Base-by-base conservation (phyloP, 2,329 filamentous ascomycete species). In the Colletotrichum lindemuthianum region DNA sequence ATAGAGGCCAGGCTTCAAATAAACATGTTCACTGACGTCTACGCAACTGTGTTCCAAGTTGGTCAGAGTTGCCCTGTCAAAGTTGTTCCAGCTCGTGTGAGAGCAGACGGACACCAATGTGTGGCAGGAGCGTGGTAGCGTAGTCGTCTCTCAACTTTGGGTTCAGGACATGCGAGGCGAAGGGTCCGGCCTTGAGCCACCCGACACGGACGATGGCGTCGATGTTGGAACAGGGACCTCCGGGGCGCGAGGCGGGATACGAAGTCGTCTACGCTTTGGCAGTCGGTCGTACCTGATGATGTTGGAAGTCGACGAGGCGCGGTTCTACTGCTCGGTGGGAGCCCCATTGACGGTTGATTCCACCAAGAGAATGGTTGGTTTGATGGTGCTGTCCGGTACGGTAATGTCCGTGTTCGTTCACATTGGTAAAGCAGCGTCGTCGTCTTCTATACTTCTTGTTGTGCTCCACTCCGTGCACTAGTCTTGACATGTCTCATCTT, bases 41-140 rank as follows among this genome's bases (percentile, higher is more conserved):
- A 24, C 24, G 24, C 24, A 24, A 40, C 15, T 37, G n/a, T 33
- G 39, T n/a, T 6, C 50, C 15, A 53, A 13, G 37, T 53, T 53
- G 6, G 15, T 41, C 4, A 53, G 37, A 10, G 50, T 53, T 8
- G 33, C 16, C 13, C 3, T n/a, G 15, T 6, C 13, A 4, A 32
- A 41, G 7, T 6, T 44, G 13, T 11, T 8, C 41, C 50, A 53
- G 24, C 50, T 53, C 37, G 50, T 53, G 8, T 39, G 37, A 24
- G 50, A 53, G 16, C 50, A 53, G 16, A 53, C 50, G 10, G 16
- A 53, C 50, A 9, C 50, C 50, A 33, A 53, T 53, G 2, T 53
- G 50, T 1, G 50, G 50, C 16, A 53, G n/a, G 12, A 53, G 50
- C 12, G 50, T 53, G 8, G 37, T 32, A 6, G 37, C 50, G 16